Conservation (phyloP, 2,329 filamentous ascomycete genomes). For the Fusarium dimerum region DNA sequence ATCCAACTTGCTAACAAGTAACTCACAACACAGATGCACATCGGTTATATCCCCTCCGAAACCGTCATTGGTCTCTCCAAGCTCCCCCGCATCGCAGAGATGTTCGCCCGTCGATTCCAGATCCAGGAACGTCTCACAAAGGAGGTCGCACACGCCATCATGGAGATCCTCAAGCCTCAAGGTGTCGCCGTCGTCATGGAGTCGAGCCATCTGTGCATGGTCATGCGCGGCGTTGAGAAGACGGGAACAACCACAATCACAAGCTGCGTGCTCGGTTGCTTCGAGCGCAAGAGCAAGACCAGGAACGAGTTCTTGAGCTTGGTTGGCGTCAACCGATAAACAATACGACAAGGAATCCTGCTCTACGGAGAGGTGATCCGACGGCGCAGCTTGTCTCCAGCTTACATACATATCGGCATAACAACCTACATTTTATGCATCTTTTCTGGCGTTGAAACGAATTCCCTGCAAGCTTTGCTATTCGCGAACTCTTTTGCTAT, state of each 20-base stretch:
- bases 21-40: conserved; percentile 79
- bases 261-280: conserved; percentile 95
- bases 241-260: conserved; percentile 85
- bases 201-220: conserved; percentile 95
- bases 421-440: background rate
- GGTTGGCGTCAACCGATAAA: conserved; percentile 56
- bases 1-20: background rate
- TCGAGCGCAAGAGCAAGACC: conserved; percentile 90
- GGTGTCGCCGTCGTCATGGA: conserved; percentile 98
- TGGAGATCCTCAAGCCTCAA: conserved; percentile 89
- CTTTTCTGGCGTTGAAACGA: conserved; percentile 14
- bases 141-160: conserved; percentile 91
- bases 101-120: conserved; percentile 91
- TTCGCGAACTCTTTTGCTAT: background rate
- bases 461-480: background rate
- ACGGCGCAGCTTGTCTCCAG: background rate
- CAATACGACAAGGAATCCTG: background rate
- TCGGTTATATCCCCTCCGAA: conserved; percentile 92
- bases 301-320: conserved; percentile 93
- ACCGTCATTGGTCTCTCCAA: conserved; percentile 95
- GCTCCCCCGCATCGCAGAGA: conserved; percentile 91
- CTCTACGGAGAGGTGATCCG: background rate
- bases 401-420: background rate
- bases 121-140: conserved; percentile 96
- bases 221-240: conserved; percentile 98